Percentiles rank a stretch among this genome's conserved stretches.
Conservation (phyloP, 2,329 filamentous ascomycete genomes). For the Aspergillus pseudotamarii region DNA sequence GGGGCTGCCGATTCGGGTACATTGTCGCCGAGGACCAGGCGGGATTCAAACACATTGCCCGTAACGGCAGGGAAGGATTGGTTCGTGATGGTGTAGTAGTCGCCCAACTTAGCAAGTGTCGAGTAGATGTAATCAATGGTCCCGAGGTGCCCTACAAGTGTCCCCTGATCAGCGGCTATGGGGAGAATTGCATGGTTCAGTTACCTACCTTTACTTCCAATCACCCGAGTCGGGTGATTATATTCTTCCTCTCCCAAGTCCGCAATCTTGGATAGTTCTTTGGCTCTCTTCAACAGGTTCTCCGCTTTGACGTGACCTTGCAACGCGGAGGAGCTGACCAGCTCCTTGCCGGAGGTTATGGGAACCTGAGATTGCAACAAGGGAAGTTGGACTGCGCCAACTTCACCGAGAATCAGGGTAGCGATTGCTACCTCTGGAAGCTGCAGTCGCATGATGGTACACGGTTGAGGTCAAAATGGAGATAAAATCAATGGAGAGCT, state of each 20-base stretch:
- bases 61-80: conserved; percentile 65
- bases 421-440: neutral
- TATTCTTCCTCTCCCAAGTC: conserved; percentile 62
- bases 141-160: conserved; percentile 55
- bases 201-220: conserved; percentile 62
- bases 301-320: conserved; percentile 55
- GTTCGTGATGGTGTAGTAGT: conserved; percentile 39
- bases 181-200: neutral
- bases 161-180: neutral
- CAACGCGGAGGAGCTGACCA: conserved; percentile 53
- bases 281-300: conserved; percentile 61
- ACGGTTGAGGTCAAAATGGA: neutral
- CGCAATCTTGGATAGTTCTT: conserved; percentile 65
- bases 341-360: conserved; percentile 17
- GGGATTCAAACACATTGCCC: conserved; percentile 62
- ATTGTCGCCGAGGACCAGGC: conserved; percentile 59
- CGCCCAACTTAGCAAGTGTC: conserved; percentile 47
- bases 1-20: conserved; percentile 57
- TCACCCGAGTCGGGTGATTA: conserved; percentile 70
- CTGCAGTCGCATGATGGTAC: neutral
- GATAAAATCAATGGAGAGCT: neutral
- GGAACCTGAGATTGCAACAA: conserved; percentile 21
- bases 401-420: conserved; percentile 12
- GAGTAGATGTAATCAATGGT: conserved; percentile 66
- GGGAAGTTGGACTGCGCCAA: conserved; percentile 24